Percentiles rank a stretch among this genome's conserved stretches.
These are phyloP conservation scores for Pinus albicaulis DNA, from an alignment of 75 land plant species.

Conservation along the genomic window DNA sequence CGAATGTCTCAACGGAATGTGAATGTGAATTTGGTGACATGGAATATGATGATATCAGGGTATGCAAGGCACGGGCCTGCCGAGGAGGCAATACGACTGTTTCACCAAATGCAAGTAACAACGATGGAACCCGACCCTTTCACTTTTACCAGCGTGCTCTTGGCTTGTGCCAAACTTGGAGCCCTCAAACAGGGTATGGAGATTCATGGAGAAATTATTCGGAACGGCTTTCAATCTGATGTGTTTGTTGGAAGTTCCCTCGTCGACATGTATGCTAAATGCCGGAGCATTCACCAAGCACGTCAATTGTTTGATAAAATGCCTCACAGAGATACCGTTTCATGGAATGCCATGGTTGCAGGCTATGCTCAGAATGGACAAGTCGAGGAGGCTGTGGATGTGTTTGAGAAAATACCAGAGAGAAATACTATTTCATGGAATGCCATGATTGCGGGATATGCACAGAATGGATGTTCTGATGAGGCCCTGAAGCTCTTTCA, in stretches of 20 bases:
- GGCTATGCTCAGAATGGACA: constrained; percentile 21
- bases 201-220: constrained; percentile 6
- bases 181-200: not conserved
- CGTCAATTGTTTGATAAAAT: constrained; percentile 1
- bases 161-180: not conserved
- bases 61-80: not conserved
- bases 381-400: constrained; percentile 10
- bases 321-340: not conserved
- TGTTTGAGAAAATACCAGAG: constrained; percentile 17
- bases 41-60: constrained; percentile 9
- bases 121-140: not conserved
- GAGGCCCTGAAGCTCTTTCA: constrained; percentile 9
- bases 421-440: constrained; percentile 15
- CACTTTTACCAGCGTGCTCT: constrained; percentile 14
- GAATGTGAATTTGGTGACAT: not conserved
- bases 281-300: constrained; percentile 17
- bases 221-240: constrained; percentile 5
- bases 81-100: not conserved
- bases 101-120: not conserved
- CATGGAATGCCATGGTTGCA: constrained; percentile 9
- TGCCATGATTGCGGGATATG: constrained; percentile 18
- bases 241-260: constrained; percentile 18
- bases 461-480: constrained; percentile 7
- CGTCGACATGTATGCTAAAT: constrained; percentile 28
- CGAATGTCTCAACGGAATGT: not conserved